Evolutionary conservation across 768 basidiomycete genomes (phyloP), one percentile per base, ranked within the genome.

Genomic region (Floccularia luteovirens): DNA sequence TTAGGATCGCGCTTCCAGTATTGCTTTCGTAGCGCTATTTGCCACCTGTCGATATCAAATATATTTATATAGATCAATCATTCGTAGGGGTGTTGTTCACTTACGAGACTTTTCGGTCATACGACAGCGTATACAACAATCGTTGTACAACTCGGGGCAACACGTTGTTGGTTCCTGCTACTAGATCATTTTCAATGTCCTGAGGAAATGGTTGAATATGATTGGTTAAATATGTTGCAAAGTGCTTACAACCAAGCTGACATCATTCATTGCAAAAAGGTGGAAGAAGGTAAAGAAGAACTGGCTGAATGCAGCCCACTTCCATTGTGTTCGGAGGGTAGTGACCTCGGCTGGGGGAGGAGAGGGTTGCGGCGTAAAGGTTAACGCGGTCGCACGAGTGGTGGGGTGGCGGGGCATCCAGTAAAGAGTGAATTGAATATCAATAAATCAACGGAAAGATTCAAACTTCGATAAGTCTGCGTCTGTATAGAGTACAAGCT

Each of bases 241-340:
- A 42, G 41, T 31, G 58, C 72, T 47, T 55, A 88, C 87, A 43
- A 62, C 55, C 28, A 88, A 62, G 31, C 85, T 69, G 46, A 91
- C 74, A 52, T 87, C 84, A 31, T 73, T 61, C 66, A 84, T 70
- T 27, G 77, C 68, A 48, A 93, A 75, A 42, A 92, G 69, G 36
- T 74, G 72, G 35, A 74, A 70, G 63, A 93, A 94, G 20, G 84
- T 90, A 58, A 74, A 82, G 63, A 89, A 82, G 72, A 94, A 93
- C 58, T 93, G 90, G 60, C 76, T 75, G 60, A 92, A 85, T 19
- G 83, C 84, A 4, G 91, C 91, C 90, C 90, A 94, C 69, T 86
- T 82, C 89, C 89, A 93, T 47, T 90, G 77, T 43, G 67, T 78
- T 41, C 91, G 73, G 38, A 96, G 79, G 21, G 64, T 53, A 32